Percentiles rank a stretch among this genome's conserved stretches.
Evolutionary conservation across 768 basidiomycete species (phyloP).

Genomic region (Lepiota venenata): DNA sequence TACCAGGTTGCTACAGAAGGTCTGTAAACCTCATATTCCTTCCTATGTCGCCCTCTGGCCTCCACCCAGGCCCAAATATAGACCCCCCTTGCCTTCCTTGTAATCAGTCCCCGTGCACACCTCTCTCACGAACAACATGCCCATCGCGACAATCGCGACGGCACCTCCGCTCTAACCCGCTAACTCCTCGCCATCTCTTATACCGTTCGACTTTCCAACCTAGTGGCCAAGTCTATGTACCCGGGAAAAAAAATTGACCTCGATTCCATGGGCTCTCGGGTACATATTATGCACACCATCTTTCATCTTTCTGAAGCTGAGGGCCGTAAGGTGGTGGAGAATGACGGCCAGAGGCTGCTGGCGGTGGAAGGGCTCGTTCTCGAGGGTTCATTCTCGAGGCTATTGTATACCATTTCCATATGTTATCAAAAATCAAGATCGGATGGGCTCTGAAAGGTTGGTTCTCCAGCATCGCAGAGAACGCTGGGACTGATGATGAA

Average conservation of each 20-base stretch:
- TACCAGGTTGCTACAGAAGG: conserved; percentile 70
- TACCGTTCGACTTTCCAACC: conserved; percentile 84
- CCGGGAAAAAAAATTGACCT: conserved; percentile 77
- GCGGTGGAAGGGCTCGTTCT: conserved; percentile 86
- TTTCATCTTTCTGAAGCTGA: neutral
- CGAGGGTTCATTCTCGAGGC: conserved; percentile 94
- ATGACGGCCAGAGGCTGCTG: conserved; percentile 79
- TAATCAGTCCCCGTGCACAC: conserved; percentile 4
- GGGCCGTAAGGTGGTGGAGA: conserved; percentile 65
- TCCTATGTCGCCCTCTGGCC: no score
- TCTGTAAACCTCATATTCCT: no score
- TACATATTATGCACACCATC: conserved; percentile 24
- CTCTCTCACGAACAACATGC: neutral
- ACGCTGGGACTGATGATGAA: neutral
- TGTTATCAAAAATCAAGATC: conserved; percentile 88
- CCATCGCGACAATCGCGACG: no score
- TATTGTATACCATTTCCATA: conserved; percentile 85
- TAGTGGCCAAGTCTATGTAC: conserved; percentile 83
- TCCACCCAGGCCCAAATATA: conserved; percentile 25
- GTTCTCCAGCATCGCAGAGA: conserved; percentile 8
- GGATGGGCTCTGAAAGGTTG: conserved; percentile 67
- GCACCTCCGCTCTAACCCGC: no score
- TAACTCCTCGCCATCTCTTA: conserved; percentile 89
- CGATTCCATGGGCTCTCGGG: conserved; percentile 70
- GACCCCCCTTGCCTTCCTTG: conserved; percentile 29